A percentile compares a stretch with the other conserved stretches of the same genome.
Conservation (phyloP, 768 basidiomycete species). For the Amanita brunnescens region DNA sequence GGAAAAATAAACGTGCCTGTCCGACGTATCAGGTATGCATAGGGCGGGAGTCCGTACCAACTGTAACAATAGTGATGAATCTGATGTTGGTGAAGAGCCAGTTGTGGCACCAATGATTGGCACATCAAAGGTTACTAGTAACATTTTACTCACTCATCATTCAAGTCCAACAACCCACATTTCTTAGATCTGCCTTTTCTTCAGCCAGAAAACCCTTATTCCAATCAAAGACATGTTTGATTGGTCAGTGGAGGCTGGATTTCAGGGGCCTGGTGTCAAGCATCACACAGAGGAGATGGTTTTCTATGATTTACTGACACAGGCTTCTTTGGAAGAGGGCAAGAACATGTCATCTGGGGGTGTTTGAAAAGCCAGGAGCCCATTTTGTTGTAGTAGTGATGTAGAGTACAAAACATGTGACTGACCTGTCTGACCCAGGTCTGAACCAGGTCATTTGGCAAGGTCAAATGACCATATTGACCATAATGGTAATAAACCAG, state of each 20-base stretch:
- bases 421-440: constrained; percentile 1
- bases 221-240: neutral
- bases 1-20: too few relatives aligned
- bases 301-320: neutral
- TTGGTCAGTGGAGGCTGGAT: neutral
- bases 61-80: neutral
- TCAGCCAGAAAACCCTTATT: neutral
- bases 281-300: neutral
- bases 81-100: neutral
- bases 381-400: neutral
- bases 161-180: neutral
- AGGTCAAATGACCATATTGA: neutral
- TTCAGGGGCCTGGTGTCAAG: neutral
- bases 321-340: neutral
- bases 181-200: neutral
- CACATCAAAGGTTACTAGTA: constrained; percentile 15
- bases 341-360: neutral
- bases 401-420: neutral
- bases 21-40: too few relatives aligned
- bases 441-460: neutral
- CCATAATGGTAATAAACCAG: neutral
- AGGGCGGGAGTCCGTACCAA: too few relatives aligned
- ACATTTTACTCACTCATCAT: neutral
- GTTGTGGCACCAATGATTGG: constrained; percentile 14
- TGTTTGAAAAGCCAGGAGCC: neutral